Evolutionary conservation across 108 stramenopile species (phyloP).

Genomic region (Seminavis robusta): DNA sequence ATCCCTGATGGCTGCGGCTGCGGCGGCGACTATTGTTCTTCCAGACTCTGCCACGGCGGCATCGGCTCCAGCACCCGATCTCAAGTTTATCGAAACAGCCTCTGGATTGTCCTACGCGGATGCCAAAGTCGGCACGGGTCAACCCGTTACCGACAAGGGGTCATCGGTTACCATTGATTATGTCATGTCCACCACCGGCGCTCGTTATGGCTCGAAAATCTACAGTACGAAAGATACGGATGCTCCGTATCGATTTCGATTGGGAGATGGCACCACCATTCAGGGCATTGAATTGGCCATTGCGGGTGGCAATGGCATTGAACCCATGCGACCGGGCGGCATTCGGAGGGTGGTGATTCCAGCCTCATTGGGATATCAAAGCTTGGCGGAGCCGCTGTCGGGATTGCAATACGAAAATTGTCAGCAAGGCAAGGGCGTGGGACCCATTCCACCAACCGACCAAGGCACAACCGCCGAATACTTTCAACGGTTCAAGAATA

Average conservation of each 20-base stretch:
- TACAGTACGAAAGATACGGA: constrained; percentile 51
- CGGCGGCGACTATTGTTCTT: too few species aligned
- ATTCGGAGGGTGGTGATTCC: constrained; percentile 66
- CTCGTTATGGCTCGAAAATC: constrained; percentile 66
- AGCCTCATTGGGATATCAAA: constrained; percentile 42
- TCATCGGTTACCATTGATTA: constrained; percentile 60
- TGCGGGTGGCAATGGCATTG: constrained; percentile 27
- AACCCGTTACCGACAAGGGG: constrained; percentile 27
- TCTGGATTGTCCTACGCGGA: constrained; percentile 66
- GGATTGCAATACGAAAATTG: too few species aligned
- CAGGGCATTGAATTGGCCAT: constrained; percentile 64
- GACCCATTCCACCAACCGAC: constrained; percentile 50
- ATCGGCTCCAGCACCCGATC: too few species aligned
- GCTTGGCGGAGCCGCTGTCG: constrained; percentile 14
- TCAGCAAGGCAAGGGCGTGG: constrained; percentile 51
- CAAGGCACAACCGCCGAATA: constrained; percentile 49
- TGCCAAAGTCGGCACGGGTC: constrained; percentile 49
- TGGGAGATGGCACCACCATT: constrained; percentile 67
- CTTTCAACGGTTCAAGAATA: constrained; percentile 78
- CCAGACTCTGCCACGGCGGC: too few species aligned
- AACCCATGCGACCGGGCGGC: constrained; percentile 57
- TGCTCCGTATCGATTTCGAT: constrained; percentile 58
- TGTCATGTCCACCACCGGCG: constrained; percentile 71
- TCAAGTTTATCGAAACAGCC: constrained; percentile 32
- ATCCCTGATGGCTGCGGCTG: too few species aligned